Conservation (phyloP, 2,329 filamentous ascomycete species). For the Bipolaris zeicola region DNA sequence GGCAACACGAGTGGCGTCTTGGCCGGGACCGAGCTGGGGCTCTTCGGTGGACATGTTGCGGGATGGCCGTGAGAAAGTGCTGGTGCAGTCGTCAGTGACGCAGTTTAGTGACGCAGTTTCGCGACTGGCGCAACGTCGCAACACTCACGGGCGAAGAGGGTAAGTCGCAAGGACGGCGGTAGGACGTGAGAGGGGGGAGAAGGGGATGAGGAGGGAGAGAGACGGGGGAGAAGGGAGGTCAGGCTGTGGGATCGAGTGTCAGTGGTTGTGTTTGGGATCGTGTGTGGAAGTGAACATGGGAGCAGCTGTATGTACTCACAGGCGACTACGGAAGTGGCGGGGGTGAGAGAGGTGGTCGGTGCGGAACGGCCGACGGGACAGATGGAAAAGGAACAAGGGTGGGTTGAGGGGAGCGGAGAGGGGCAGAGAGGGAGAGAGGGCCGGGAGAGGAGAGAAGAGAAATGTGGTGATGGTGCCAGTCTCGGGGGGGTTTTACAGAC, state of each 20-base stretch:
- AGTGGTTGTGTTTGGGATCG: constrained; percentile 30
- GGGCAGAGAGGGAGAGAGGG: constrained; percentile 22
- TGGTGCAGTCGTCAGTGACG: constrained; percentile 38
- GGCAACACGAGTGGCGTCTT: constrained; percentile 47
- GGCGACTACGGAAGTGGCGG: constrained; percentile 42
- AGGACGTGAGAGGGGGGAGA: constrained; percentile 6
- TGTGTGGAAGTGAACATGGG: constrained; percentile 17
- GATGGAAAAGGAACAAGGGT: constrained; percentile 19
- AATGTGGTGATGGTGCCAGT: constrained; percentile 22
- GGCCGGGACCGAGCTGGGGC: constrained; percentile 35
- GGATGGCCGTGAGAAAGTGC: constrained; percentile 39
- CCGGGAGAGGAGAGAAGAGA: constrained; percentile 30
- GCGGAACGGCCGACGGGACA: constrained; percentile 28
- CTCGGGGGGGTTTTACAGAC: constrained; percentile 12
- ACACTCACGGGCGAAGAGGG: constrained; percentile 26
- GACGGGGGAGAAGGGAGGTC: constrained; percentile 8
- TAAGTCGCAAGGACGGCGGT: constrained; percentile 7
- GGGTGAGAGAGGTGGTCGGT: constrained; percentile 42
- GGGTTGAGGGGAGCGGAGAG: constrained; percentile 25
- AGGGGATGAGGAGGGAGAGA: constrained; percentile 16
- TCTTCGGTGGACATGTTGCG: constrained; percentile 53
- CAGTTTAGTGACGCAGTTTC: constrained; percentile 38
- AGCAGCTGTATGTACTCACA: constrained; percentile 32
- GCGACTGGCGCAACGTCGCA: constrained; percentile 20
- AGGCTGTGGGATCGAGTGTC: constrained; percentile 27